Base-by-base conservation (phyloP, 345 rosid species). In the Litchi chinensis region DNA sequence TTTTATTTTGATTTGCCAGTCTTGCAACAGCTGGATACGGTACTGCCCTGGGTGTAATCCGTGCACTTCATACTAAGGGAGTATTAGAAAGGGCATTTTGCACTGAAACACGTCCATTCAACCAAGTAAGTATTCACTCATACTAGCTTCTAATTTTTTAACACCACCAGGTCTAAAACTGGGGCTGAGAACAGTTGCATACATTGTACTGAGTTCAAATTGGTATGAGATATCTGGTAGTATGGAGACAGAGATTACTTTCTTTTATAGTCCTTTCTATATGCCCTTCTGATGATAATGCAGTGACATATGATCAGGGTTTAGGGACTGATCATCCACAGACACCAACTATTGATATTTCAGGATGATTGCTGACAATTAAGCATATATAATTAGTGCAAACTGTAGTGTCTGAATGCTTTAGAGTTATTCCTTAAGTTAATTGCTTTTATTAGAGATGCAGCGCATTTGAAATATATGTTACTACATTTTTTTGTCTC, bases 21-120 rank as follows among this genome's bases (percentile, higher is more conserved):
- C 97, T 93, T 82, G 98, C 99, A 70, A 95, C 99, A 5, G 99
- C 97, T 19, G 99, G 99, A 88, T 95, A 92, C 85, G 99, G 99
- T 40, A 95, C 99, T 67, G 99, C 98, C 54, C 87, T 95, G 15
- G 98, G 99, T 79, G 97, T 95, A 5, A 90, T 95, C 71, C 97
- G 97, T 59, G 89, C 97, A 74, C 96, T 92, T 81, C 93, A 95
- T 54, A 24, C 85, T 41, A 81, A 83, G 73, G 97, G 97, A 79
- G 84, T 82, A 44, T 82, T 95, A 63, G 94, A 90, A 79, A 92
- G 94, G 73, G 97, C 97, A 43, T 93, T 88, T 87, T 95, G 99
- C 88, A 91, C 99, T 22, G 99, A 95, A 90, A 95, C 99, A 28
- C 98, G 98, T 73, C 99, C 99, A 21, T 93, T 93, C 82, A 95